Evolutionary conservation across 1,139 yeast species (phyloP).

Genomic region (Candida sp.): DNA sequence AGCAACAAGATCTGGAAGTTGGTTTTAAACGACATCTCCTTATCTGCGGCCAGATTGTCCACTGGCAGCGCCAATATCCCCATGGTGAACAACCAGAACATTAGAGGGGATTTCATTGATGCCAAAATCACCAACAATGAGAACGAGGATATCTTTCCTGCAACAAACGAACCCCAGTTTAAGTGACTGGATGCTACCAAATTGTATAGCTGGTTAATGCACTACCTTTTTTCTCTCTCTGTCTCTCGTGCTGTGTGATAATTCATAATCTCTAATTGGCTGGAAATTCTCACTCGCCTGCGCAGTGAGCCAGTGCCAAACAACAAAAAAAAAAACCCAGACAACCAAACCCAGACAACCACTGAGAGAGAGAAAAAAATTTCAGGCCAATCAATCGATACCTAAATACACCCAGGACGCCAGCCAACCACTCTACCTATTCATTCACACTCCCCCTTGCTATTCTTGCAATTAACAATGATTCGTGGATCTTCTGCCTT

Average conservation of each 20-base stretch:
- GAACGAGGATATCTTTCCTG: conserved; percentile 15
- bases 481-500: conserved; percentile 41
- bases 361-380: neutral
- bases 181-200: neutral
- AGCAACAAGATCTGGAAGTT: conserved; percentile 35
- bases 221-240: neutral
- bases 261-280: conserved; percentile 5
- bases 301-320: neutral
- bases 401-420: neutral
- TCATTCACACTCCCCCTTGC: neutral
- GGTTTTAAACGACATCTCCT: conserved; percentile 50
- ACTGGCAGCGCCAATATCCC: conserved; percentile 37
- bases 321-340: neutral
- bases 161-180: neutral
- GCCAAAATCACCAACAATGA: conserved; percentile 12
- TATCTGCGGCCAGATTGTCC: conserved; percentile 55
- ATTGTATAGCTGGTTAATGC: neutral
- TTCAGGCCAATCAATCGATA: neutral
- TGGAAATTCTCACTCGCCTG: neutral
- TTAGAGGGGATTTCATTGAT: conserved; percentile 18
- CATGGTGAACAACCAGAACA: conserved; percentile 11
- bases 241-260: neutral
- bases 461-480: conserved; percentile 20
- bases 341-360: neutral
- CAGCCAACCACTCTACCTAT: neutral